Percentiles rank a stretch among this genome's conserved stretches.
Evolutionary conservation across 768 basidiomycete species (phyloP).

Genomic region (Psilocybe subaeruginosa): DNA sequence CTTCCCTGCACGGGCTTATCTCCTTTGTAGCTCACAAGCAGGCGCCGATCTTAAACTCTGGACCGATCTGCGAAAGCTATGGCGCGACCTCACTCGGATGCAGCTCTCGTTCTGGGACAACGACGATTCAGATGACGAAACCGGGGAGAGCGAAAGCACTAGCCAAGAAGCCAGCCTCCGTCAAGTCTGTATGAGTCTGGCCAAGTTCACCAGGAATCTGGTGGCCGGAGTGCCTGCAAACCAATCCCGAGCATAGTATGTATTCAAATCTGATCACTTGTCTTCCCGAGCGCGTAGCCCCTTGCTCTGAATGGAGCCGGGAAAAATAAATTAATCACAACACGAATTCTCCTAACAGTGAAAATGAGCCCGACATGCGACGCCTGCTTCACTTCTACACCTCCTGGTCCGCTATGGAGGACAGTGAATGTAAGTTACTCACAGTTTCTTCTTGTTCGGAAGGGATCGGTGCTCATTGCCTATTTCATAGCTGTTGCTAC

Average conservation of each 20-base stretch:
- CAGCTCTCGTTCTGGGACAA: constrained; percentile 57
- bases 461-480: constrained; percentile 12
- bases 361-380: constrained; percentile 73
- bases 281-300: constrained; percentile 1
- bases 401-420: constrained; percentile 72
- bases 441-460: constrained; percentile 4
- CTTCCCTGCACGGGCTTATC: background rate
- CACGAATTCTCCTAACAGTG: constrained; percentile 39
- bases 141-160: constrained; percentile 19
- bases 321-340: constrained; percentile 5
- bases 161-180: constrained; percentile 37
- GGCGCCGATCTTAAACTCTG: constrained; percentile 53
- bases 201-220: constrained; percentile 83
- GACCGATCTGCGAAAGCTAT: constrained; percentile 55
- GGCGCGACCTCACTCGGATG: constrained; percentile 52
- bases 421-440: constrained; percentile 51
- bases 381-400: constrained; percentile 72
- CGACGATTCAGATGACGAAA: constrained; percentile 46
- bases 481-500: constrained; percentile 55
- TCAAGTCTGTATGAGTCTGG: constrained; percentile 52
- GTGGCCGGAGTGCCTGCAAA: constrained; percentile 76
- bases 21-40: constrained; percentile 28
- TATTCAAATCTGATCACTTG: constrained; percentile 13
- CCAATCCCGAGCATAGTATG: constrained; percentile 77
- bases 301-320: constrained; percentile 6